These are phyloP conservation scores for Blastobotrys robertii DNA, from an alignment of 805 yeast genomes.

Conservation along the genomic window DNA sequence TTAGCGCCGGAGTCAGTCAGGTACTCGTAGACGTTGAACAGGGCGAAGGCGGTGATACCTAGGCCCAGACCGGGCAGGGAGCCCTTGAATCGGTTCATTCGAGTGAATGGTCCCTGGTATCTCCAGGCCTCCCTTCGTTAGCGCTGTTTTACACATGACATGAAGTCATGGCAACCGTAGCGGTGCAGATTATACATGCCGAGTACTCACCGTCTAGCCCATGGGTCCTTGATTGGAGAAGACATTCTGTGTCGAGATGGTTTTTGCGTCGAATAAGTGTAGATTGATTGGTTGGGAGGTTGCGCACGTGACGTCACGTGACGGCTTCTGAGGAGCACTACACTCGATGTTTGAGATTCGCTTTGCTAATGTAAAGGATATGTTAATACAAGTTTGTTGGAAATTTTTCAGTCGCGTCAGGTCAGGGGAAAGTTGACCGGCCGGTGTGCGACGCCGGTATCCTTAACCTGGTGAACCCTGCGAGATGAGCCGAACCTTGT, in stretches of 20 bases:
- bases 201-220: constrained; percentile 39
- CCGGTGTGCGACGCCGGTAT: not conserved
- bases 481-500: too few species aligned
- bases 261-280: constrained; percentile 3
- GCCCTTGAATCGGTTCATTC: constrained; percentile 56
- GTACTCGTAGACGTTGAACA: constrained; percentile 51
- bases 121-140: constrained; percentile 80
- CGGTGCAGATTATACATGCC: too few species aligned
- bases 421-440: too few species aligned
- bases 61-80: constrained; percentile 75
- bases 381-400: not conserved
- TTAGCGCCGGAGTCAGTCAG: constrained; percentile 15
- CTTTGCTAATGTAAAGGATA: too few species aligned
- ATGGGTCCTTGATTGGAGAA: constrained; percentile 33
- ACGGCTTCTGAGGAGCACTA: too few species aligned
- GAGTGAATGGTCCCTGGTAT: constrained; percentile 71
- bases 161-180: too few species aligned
- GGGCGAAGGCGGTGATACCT: constrained; percentile 66
- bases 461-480: not conserved
- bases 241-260: constrained; percentile 12
- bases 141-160: not conserved
- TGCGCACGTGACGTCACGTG: not conserved
- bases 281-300: constrained; percentile 5
- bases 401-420: not conserved
- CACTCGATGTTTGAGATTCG: not conserved